Percentiles rank a stretch among this genome's conserved stretches.
Evolutionary conservation across 106 monocot genomes (phyloP).

Genomic region (Chionographis japonica): DNA sequence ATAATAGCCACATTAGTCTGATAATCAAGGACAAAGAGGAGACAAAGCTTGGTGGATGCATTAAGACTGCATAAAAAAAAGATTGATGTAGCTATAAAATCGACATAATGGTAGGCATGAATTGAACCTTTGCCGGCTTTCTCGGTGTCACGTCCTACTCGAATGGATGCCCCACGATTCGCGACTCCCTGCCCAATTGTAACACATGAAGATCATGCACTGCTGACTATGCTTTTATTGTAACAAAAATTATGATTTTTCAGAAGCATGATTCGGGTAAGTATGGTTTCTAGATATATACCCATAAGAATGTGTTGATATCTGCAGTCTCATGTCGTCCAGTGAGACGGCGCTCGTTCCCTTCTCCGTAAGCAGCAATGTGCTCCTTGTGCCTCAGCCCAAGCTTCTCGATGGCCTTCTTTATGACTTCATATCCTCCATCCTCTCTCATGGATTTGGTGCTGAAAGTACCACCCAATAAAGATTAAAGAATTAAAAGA

Average conservation of each 20-base stretch:
- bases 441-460: slow-evolving; percentile 61
- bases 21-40: too few relatives aligned
- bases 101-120: not conserved
- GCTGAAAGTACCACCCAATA: slow-evolving; percentile 14
- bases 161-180: too few relatives aligned
- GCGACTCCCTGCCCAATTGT: too few relatives aligned
- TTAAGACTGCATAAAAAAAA: too few relatives aligned
- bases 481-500: not conserved
- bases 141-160: too few relatives aligned
- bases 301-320: slow-evolving; percentile 69
- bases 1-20: too few relatives aligned
- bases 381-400: slow-evolving; percentile 64
- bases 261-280: not conserved
- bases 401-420: slow-evolving; percentile 55
- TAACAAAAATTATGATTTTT: not conserved
- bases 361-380: slow-evolving; percentile 66
- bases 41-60: too few relatives aligned
- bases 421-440: slow-evolving; percentile 60
- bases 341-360: slow-evolving; percentile 62
- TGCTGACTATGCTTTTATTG: too few relatives aligned
- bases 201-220: too few relatives aligned
- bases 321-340: slow-evolving; percentile 65
- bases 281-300: not conserved
- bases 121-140: not conserved
- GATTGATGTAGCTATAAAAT: too few relatives aligned